Percentiles rank a stretch among this genome's conserved stretches.
Evolutionary conservation across 495 filamentous ascomycete species (phyloP).

Genomic region (Pseudevernia furfuracea): DNA sequence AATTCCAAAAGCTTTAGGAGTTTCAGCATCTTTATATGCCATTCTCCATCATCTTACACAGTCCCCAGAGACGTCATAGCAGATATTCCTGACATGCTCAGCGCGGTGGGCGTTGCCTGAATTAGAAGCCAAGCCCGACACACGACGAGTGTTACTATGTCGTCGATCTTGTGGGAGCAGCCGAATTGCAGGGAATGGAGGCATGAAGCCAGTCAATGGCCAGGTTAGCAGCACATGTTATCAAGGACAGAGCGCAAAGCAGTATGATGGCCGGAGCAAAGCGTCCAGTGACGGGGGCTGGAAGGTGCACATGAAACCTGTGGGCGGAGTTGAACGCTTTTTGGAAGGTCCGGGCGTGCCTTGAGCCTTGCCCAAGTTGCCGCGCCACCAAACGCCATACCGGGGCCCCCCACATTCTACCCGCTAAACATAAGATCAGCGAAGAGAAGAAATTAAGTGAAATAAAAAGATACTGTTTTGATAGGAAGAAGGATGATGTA

Average conservation of each 20-base stretch:
- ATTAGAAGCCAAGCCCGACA: neutral
- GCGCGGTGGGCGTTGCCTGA: slow-evolving; percentile 4
- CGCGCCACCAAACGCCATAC: too few relatives aligned
- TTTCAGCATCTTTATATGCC: neutral
- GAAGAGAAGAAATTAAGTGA: too few relatives aligned
- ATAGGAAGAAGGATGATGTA: too few relatives aligned
- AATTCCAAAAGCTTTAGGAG: neutral
- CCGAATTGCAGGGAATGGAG: neutral
- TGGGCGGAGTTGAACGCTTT: neutral
- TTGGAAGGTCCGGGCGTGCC: slow-evolving; percentile 5
- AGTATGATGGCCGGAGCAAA: neutral
- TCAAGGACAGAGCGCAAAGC: neutral
- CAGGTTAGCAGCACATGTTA: slow-evolving; percentile 3
- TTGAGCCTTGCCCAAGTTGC: neutral
- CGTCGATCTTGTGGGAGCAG: neutral
- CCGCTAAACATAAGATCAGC: too few relatives aligned
- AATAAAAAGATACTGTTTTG: too few relatives aligned
- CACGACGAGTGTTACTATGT: too few relatives aligned
- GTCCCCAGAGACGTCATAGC: slow-evolving; percentile 2
- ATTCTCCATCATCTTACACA: neutral
- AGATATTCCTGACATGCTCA: neutral
- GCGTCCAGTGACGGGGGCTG: neutral
- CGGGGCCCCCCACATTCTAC: too few relatives aligned
- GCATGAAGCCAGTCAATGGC: slow-evolving; percentile 9
- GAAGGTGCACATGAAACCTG: slow-evolving; percentile 4